phyloP scores from a whole-genome alignment of 2,329 filamentous ascomycete species.

The Aschersonia sp. region DNA sequence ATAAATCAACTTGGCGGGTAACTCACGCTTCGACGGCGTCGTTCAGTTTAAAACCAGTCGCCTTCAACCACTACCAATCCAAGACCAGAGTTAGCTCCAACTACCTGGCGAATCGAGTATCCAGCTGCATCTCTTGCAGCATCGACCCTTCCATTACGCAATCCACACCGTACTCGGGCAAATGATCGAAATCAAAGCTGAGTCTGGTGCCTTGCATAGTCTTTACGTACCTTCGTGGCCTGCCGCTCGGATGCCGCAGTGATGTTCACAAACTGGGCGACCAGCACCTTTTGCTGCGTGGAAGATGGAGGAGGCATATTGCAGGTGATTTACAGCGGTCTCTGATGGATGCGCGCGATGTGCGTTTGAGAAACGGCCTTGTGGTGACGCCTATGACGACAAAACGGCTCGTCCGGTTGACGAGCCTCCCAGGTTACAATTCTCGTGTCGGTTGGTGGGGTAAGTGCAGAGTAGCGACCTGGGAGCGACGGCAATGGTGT shows the following conservation, averaged over 20 bases:
- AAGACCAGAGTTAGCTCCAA: conserved; percentile 9
- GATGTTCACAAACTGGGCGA: conserved; percentile 25
- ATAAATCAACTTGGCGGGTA: background rate
- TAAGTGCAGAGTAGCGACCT: too few species aligned
- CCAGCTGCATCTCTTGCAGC: background rate
- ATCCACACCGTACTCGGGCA: background rate
- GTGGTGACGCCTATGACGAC: too few species aligned
- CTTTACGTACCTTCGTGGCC: conserved; percentile 22
- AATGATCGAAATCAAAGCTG: too few species aligned
- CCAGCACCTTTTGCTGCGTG: conserved; percentile 24
- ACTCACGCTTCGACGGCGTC: conserved; percentile 45
- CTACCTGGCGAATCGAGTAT: background rate
- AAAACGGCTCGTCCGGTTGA: too few species aligned
- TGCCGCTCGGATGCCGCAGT: conserved; percentile 29
- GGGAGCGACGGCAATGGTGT: too few species aligned
- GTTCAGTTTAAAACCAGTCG: conserved; percentile 33
- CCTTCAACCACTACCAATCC: conserved; percentile 29
- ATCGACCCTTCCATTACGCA: background rate
- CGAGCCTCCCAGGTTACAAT: too few species aligned
- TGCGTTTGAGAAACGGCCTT: too few species aligned
- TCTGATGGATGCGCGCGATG: too few species aligned
- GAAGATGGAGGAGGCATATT: conserved; percentile 23
- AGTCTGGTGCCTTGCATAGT: too few species aligned
- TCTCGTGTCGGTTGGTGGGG: too few species aligned
- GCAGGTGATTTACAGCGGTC: too few species aligned